Evolutionary conservation across 2,329 filamentous ascomycete species (phyloP).

Genomic region (Fusarium sp.): DNA sequence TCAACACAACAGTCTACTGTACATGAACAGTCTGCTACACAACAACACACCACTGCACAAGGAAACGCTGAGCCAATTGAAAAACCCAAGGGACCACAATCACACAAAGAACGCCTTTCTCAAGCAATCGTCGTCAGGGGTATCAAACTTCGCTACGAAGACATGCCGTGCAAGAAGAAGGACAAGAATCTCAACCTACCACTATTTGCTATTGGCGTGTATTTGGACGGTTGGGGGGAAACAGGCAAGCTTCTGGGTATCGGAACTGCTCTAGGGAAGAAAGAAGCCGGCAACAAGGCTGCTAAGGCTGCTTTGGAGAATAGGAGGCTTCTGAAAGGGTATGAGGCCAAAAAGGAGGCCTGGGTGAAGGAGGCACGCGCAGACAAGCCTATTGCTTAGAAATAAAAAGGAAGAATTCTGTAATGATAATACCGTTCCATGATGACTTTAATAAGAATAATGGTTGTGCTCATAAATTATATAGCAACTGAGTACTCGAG

Average conservation of each 20-base stretch:
- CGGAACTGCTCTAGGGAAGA: slow-evolving; percentile 75
- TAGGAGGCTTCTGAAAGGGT: slow-evolving; percentile 71
- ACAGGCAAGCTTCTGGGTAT: slow-evolving; percentile 71
- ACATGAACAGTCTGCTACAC: neutral
- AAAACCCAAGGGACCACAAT: slow-evolving; percentile 9
- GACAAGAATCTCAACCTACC: slow-evolving; percentile 67
- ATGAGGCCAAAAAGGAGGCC: slow-evolving; percentile 62
- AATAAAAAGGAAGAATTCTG: neutral
- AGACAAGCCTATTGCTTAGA: neutral
- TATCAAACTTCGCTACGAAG: slow-evolving; percentile 72
- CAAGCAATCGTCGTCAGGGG: slow-evolving; percentile 66
- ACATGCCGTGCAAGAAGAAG: slow-evolving; percentile 65
- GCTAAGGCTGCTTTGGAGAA: slow-evolving; percentile 74
- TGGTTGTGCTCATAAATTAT: too few species aligned
- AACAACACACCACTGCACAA: neutral
- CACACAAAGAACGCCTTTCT: slow-evolving; percentile 51
- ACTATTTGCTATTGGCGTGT: slow-evolving; percentile 73
- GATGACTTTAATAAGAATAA: too few species aligned
- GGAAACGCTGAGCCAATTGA: neutral
- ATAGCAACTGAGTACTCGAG: too few species aligned
- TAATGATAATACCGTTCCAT: neutral
- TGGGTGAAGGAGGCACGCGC: slow-evolving; percentile 53
- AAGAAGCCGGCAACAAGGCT: slow-evolving; percentile 76
- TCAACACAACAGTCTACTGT: neutral
- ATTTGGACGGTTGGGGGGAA: slow-evolving; percentile 77